Percentiles rank a stretch among this genome's conserved stretches.
Conservation (phyloP, 257 asterid species). For the Sherardia arvensis region DNA sequence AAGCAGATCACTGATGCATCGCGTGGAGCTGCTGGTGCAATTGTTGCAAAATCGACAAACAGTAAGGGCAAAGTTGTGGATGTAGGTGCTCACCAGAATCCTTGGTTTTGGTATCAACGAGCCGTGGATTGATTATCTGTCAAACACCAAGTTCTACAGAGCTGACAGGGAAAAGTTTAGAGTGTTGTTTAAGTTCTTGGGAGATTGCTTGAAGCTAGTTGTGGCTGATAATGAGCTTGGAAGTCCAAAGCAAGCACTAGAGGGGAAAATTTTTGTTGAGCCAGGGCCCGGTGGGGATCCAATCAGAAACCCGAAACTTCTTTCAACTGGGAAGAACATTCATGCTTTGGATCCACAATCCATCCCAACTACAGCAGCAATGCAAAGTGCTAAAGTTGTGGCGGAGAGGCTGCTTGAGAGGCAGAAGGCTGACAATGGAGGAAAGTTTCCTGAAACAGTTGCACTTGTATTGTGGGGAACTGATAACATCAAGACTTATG, state of each 20-base stretch:
- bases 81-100: constrained; percentile 48
- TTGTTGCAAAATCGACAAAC: constrained; percentile 71
- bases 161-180: no score
- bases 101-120: constrained; percentile 85
- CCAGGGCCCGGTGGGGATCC: constrained; percentile 98
- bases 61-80: constrained; percentile 79
- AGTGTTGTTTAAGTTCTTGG: no score
- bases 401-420: constrained; percentile 90
- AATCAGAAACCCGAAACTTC: constrained; percentile 84
- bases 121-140: constrained; percentile 77
- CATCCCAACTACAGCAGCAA: constrained; percentile 85
- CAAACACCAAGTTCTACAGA: no score
- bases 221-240: no score
- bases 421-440: no score
- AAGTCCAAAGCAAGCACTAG: no score
- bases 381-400: constrained; percentile 86
- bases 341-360: constrained; percentile 93
- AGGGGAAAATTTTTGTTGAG: constrained; percentile 85
- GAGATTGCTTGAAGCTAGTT: no score
- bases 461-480: no score
- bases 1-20: constrained; percentile 77
- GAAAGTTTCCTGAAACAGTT: no score
- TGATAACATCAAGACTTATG: constrained; percentile 92
- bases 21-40: constrained; percentile 68
- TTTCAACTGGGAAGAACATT: constrained; percentile 96